Conservation (phyloP, 2,329 filamentous ascomycete genomes). For the Diaporthe ilicicola region DNA sequence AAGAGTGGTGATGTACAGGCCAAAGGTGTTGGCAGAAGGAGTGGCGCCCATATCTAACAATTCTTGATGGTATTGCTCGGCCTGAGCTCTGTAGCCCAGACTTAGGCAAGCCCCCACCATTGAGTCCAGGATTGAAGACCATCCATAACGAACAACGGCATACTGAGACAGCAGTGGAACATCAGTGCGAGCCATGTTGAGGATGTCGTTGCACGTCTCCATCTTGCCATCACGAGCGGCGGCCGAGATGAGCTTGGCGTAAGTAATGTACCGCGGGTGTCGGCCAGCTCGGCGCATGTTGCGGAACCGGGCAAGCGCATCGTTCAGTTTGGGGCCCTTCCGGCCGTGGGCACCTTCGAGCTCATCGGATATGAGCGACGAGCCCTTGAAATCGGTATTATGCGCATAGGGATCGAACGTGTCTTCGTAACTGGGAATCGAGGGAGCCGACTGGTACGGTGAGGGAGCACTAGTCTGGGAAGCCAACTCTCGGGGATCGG, state of each 20-base stretch:
- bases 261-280: constrained; percentile 94
- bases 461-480: constrained; percentile 58
- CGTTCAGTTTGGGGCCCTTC: constrained; percentile 76
- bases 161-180: constrained; percentile 87
- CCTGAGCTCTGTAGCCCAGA: constrained; percentile 80
- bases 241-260: constrained; percentile 92
- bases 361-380: constrained; percentile 87
- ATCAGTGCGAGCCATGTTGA: constrained; percentile 88
- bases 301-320: constrained; percentile 83
- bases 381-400: constrained; percentile 92
- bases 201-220: constrained; percentile 83
- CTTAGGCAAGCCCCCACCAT: constrained; percentile 95
- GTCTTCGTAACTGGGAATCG: constrained; percentile 75
- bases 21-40: constrained; percentile 96
- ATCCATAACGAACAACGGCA: constrained; percentile 88
- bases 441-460: constrained; percentile 62
- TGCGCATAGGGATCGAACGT: constrained; percentile 90
- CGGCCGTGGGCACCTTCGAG: constrained; percentile 83
- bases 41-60: constrained; percentile 88
- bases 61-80: constrained; percentile 90
- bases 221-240: constrained; percentile 87
- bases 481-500: constrained; percentile 62
- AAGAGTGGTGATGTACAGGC: constrained; percentile 98
- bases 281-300: constrained; percentile 93
- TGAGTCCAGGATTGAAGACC: constrained; percentile 94